Conservation (phyloP, 768 basidiomycete species). For the Tephrocybe sp. region DNA sequence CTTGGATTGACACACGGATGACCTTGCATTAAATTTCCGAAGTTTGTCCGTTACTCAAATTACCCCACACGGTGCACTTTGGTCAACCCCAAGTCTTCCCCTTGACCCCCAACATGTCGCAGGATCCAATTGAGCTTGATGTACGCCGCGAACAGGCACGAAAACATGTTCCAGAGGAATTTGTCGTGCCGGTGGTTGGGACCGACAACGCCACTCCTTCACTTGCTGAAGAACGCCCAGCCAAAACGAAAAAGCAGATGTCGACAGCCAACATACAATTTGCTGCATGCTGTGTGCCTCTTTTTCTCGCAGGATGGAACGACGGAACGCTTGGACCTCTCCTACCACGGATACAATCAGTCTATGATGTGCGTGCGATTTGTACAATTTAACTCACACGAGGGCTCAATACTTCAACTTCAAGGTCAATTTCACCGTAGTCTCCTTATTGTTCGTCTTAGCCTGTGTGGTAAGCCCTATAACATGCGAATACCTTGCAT, state of each 20-base stretch:
- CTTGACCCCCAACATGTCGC: constrained; percentile 1
- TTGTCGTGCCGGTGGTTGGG: not conserved
- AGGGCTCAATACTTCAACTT: not conserved
- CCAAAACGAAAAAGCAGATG: constrained; percentile 23
- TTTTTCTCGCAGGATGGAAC: constrained; percentile 76
- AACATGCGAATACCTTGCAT: too few species aligned
- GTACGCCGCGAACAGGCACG: constrained; percentile 7
- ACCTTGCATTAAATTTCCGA: not conserved
- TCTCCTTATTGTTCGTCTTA: constrained; percentile 44
- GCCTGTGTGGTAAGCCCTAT: constrained; percentile 34
- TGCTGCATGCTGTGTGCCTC: constrained; percentile 49
- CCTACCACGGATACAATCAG: constrained; percentile 66
- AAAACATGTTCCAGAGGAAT: constrained; percentile 13
- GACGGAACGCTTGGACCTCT: constrained; percentile 76
- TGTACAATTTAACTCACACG: constrained; percentile 1
- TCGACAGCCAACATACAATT: constrained; percentile 44
- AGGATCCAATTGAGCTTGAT: constrained; percentile 7
- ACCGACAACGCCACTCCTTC: not conserved
- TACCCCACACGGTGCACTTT: not conserved
- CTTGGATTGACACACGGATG: too few species aligned
- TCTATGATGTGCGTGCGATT: constrained; percentile 50
- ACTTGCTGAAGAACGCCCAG: not conserved
- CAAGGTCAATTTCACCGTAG: constrained; percentile 48
- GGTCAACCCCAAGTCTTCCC: too few species aligned
- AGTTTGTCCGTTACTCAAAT: constrained; percentile 1